Conservation (phyloP, 495 filamentous ascomycete genomes). For the Glonium stellatum region DNA sequence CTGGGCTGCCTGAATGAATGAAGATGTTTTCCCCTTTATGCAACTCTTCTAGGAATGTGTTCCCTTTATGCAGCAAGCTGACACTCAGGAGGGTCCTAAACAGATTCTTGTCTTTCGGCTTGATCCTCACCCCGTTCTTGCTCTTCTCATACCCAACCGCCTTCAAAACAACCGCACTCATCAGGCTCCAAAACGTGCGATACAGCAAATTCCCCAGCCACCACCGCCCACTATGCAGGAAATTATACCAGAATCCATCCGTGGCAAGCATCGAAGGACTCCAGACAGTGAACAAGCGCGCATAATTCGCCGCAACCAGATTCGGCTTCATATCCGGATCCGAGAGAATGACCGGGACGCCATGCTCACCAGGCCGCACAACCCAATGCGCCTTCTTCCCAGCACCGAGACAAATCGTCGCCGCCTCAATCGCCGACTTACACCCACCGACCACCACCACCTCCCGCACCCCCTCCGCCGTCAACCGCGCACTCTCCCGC, state of each 20-base stretch:
- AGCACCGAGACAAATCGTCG: conserved; percentile 7
- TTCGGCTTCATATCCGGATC: conserved; percentile 3
- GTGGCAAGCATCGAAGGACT: conserved; percentile 8
- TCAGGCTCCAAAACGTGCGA: not conserved
- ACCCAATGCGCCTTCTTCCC: conserved; percentile 9
- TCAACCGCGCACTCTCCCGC: not conserved
- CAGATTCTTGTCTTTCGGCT: not conserved
- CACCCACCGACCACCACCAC: conserved; percentile 10
- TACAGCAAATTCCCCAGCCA: conserved; percentile 2
- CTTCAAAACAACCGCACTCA: conserved; percentile 1
- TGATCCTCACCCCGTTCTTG: conserved; percentile 5
- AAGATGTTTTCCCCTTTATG: conserved; percentile 4
- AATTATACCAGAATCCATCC: not conserved
- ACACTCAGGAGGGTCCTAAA: conserved; percentile 2
- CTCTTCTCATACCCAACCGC: conserved; percentile 8
- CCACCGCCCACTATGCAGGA: conserved; percentile 5
- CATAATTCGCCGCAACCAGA: not conserved
- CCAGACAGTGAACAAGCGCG: conserved; percentile 3
- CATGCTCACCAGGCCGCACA: conserved; percentile 1
- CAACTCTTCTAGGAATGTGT: conserved; percentile 10
- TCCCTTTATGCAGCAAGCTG: conserved; percentile 13
- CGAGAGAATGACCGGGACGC: conserved; percentile 4
- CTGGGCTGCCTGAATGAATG: not conserved
- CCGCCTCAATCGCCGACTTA: conserved; percentile 12
- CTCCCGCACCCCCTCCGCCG: not conserved